Conservation (phyloP, 2,329 filamentous ascomycete species). For the Aspergillus aculeatus region DNA sequence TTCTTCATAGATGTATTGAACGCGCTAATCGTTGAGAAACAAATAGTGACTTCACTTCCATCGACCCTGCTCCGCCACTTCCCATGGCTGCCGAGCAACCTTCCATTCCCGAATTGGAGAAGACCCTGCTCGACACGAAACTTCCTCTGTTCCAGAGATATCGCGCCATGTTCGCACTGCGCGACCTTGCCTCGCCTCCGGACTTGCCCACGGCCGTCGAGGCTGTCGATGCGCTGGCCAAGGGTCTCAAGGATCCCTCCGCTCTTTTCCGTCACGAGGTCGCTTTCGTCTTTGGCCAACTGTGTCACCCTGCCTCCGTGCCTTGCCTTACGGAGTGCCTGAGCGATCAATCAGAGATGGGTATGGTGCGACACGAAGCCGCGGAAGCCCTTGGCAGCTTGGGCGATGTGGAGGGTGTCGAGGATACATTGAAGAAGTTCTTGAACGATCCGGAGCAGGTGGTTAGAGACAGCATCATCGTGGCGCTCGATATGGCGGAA, state of each 20-base stretch:
- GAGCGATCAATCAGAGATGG: slow-evolving; percentile 75
- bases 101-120: slow-evolving; percentile 72
- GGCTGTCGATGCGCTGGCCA: slow-evolving; percentile 82
- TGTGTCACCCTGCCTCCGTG: slow-evolving; percentile 95
- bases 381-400: slow-evolving; percentile 93
- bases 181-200: slow-evolving; percentile 90
- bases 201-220: slow-evolving; percentile 84
- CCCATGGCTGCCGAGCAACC: slow-evolving; percentile 62
- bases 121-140: slow-evolving; percentile 73
- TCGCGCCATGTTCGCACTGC: slow-evolving; percentile 95
- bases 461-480: slow-evolving; percentile 89
- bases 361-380: slow-evolving; percentile 97
- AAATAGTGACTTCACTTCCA: slow-evolving; percentile 84
- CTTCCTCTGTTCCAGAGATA: slow-evolving; percentile 88
- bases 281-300: slow-evolving; percentile 95
- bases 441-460: slow-evolving; percentile 88
- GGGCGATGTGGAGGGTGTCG: slow-evolving; percentile 89
- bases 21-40: slow-evolving; percentile 23
- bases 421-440: slow-evolving; percentile 78
- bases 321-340: slow-evolving; percentile 78
- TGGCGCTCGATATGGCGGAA: slow-evolving; percentile 96
- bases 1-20: slow-evolving; percentile 4
- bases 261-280: slow-evolving; percentile 97
- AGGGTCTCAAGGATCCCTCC: slow-evolving; percentile 79
- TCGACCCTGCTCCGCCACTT: slow-evolving; percentile 90